A percentile compares a stretch with the other conserved stretches of the same genome.
phyloP scores from a whole-genome alignment of 108 stramenopile genomes.

The Skeletonema grethae region DNA sequence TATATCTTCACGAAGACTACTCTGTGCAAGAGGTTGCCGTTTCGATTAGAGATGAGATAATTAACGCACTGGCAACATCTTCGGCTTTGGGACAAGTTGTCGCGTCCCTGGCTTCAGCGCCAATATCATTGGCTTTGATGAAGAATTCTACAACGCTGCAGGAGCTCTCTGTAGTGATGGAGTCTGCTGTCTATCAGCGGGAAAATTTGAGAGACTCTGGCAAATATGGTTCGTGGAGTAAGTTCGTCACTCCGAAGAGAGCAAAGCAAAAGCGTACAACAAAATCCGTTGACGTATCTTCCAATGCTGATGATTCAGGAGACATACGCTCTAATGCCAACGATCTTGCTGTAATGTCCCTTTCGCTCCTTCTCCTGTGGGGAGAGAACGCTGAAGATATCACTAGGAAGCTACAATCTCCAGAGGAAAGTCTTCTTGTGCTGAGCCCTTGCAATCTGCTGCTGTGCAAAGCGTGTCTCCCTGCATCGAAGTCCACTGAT shows the following conservation, averaged over 20 bases:
- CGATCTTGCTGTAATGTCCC: conserved; percentile 20
- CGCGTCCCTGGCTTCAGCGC: conserved; percentile 32
- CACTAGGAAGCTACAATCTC: background rate
- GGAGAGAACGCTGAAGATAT: conserved; percentile 32
- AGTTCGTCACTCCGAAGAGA: conserved; percentile 46
- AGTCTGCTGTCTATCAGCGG: conserved; percentile 16
- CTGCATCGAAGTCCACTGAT: conserved; percentile 5
- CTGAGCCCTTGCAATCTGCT: conserved; percentile 30
- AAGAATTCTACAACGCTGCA: conserved; percentile 22
- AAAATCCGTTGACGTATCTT: conserved; percentile 1
- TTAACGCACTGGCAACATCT: conserved; percentile 29
- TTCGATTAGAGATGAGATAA: conserved; percentile 31
- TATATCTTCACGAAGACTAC: conserved; percentile 35
- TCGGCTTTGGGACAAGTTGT: conserved; percentile 42
- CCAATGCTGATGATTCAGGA: background rate
- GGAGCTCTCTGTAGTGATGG: conserved; percentile 19
- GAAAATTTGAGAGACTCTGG: conserved; percentile 10
- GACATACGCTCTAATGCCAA: background rate
- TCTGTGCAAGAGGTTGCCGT: conserved; percentile 20
- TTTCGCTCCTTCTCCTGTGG: conserved; percentile 38
- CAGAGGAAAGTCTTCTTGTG: conserved; percentile 11
- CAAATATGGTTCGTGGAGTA: conserved; percentile 39
- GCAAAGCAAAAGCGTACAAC: conserved; percentile 27
- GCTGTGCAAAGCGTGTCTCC: conserved; percentile 27
- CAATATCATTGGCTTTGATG: conserved; percentile 15